Evolutionary conservation across 1,284 basidiomycete species (phyloP).

Genomic region (Ustilago trichophora): DNA sequence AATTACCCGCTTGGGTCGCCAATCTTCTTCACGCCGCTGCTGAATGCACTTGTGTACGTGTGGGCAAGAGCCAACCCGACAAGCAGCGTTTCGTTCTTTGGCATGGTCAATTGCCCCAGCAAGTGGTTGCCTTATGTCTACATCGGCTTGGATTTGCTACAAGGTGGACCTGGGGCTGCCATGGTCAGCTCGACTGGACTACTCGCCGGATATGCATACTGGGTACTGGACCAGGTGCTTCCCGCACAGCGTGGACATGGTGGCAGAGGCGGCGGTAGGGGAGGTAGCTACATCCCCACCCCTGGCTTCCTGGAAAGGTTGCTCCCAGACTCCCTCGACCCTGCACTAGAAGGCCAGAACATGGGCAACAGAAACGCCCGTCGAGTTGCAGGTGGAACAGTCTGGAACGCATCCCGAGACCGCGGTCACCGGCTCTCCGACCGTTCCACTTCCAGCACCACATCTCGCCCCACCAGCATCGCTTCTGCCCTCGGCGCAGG

Average conservation of each 20-base stretch:
- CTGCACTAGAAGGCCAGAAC: slow-evolving; percentile 37
- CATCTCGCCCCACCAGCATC: slow-evolving; percentile 18
- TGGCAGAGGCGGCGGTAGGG: slow-evolving; percentile 24
- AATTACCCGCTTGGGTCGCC: slow-evolving; percentile 75
- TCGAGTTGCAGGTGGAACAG: slow-evolving; percentile 34
- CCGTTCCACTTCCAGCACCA: not conserved
- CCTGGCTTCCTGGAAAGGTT: slow-evolving; percentile 30
- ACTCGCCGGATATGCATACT: slow-evolving; percentile 76
- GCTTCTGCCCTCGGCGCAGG: slow-evolving; percentile 34
- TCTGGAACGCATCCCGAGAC: slow-evolving; percentile 38
- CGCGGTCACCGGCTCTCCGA: slow-evolving; percentile 26
- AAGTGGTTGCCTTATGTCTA: slow-evolving; percentile 77
- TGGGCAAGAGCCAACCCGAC: slow-evolving; percentile 50
- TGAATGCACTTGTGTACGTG: slow-evolving; percentile 71
- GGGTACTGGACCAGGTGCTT: slow-evolving; percentile 42
- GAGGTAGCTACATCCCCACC: slow-evolving; percentile 36
- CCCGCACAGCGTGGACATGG: no score
- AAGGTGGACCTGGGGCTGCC: slow-evolving; percentile 73
- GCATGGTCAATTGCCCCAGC: slow-evolving; percentile 69
- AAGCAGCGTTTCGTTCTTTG: slow-evolving; percentile 52
- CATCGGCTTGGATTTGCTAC: slow-evolving; percentile 77
- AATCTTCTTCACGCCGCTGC: slow-evolving; percentile 75
- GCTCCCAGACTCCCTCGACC: slow-evolving; percentile 53
- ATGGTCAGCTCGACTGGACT: slow-evolving; percentile 75
- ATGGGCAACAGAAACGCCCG: slow-evolving; percentile 43